Evolutionary conservation across 345 rosid species (phyloP), one percentile per base, ranked within the genome.

Genomic region (Eutrema japonicum): DNA sequence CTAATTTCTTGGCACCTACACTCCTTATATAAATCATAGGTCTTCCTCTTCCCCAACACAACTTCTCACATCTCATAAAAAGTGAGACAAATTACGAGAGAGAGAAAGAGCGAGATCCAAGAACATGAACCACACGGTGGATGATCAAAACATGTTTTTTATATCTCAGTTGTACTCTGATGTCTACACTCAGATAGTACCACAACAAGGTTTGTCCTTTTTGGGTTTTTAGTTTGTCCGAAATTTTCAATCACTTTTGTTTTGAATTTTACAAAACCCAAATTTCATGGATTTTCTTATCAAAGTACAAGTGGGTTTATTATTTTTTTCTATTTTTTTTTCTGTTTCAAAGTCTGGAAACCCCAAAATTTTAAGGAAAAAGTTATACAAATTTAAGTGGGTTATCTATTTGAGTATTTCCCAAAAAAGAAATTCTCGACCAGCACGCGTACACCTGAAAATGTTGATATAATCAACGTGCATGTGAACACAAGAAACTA

Each of bases 111-210:
- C 47, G 68, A 62, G 58, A 48, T 54, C 53, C 56, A 59, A 63
- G 67, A 47, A 63, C 30, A 75, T 61, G 84, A 80, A 52, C 67
- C 56, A 59, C 38, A 57, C 75, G 18, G 69, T 76, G 41, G 86
- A 72, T 58, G 74, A 82, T 32, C 88, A 88, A 45, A 82, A 78
- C 43, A 75, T 85, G 83, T 78, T 66, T 6, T 79, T 87, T 55
- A 73, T 87, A 75, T 84, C 93, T 52, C 93, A 90, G 33, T 47
- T 87, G 45, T 89, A 86, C 79, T 83, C 87, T 11, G 82, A 62
- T 30, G 79, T 74, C 26, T 85, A 74, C 77, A 14, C 87, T 10
- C 85, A 77, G 64, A 75, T 85, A 22, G 79, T 72, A 45, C 83
- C 91, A 12, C 84, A 82, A 22, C 85, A 79, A 83, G 97, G 97